A percentile compares a stretch with the other conserved stretches of the same genome.
Evolutionary conservation across 495 filamentous ascomycete genomes (phyloP).

Genomic region (Penicillium lagena): DNA sequence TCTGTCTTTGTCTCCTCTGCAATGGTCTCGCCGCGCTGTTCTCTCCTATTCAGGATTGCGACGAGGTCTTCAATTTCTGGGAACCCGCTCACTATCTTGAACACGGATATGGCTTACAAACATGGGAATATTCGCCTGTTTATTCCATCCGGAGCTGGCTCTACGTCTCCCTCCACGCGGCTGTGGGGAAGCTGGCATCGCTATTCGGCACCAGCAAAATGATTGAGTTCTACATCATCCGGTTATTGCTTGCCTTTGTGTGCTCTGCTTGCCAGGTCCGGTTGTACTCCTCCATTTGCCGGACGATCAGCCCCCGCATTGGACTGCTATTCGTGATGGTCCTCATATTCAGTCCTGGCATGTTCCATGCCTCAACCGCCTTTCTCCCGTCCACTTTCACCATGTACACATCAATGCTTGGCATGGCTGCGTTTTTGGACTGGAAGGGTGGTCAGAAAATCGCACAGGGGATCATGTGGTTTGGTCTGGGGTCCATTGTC

Average conservation of each 20-base stretch:
- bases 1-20: constrained; percentile 68
- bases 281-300: constrained; percentile 69
- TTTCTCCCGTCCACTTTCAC: constrained; percentile 94
- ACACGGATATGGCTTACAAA: constrained; percentile 91
- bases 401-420: constrained; percentile 90
- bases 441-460: constrained; percentile 70
- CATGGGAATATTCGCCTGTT: constrained; percentile 97
- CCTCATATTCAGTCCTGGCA: constrained; percentile 73
- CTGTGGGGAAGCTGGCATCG: constrained; percentile 57
- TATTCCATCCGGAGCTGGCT: constrained; percentile 96
- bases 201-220: constrained; percentile 53
- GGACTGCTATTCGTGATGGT: constrained; percentile 76
- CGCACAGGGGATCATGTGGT: constrained; percentile 81
- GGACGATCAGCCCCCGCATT: constrained; percentile 68
- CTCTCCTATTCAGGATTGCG: constrained; percentile 94
- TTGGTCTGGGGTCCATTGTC: constrained; percentile 79
- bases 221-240: constrained; percentile 81
- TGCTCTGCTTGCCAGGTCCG: constrained; percentile 78
- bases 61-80: constrained; percentile 99
- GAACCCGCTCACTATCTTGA: constrained; percentile 92
- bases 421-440: constrained; percentile 82
- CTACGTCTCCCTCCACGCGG: constrained; percentile 80
- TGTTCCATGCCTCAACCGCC: constrained; percentile 82
- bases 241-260: constrained; percentile 61
- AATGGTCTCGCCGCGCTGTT: constrained; percentile 74